Evolutionary conservation across 139 green algal genomes (phyloP).

Genomic region (Desmodesmus armatus): DNA sequence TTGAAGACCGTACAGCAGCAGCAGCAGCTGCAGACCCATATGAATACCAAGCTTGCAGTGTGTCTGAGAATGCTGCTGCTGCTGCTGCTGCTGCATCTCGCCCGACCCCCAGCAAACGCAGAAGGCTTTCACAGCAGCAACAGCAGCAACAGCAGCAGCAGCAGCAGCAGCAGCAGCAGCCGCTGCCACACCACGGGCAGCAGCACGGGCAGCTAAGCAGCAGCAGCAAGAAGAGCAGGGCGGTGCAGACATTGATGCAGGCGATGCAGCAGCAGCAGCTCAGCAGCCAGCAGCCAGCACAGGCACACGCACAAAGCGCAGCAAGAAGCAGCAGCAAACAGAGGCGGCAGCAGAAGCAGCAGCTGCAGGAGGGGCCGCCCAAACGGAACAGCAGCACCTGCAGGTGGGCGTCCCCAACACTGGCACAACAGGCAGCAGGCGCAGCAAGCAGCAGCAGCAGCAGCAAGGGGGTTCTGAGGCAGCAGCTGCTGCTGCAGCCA

Average conservation of each 20-base stretch:
- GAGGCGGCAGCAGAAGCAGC: constrained; percentile 10
- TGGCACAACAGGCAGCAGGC: background rate
- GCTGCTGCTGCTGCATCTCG: no score
- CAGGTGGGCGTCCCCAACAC: background rate
- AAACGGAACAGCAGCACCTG: no score
- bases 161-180: constrained; percentile 8
- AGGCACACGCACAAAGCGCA: background rate
- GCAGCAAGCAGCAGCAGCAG: constrained; percentile 6
- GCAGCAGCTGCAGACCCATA: no score
- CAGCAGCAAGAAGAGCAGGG: background rate
- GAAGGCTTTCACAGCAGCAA: no score
- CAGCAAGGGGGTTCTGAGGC: background rate
- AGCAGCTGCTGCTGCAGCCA: background rate
- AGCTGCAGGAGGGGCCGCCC: no score
- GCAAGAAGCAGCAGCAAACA: background rate
- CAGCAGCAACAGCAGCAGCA: background rate
- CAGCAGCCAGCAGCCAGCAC: background rate
- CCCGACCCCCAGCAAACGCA: no score
- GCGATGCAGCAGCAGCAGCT: constrained; percentile 2
- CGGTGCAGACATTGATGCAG: background rate
- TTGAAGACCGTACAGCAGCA: background rate
- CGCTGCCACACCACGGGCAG: constrained; percentile 2
- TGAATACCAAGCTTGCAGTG: no score
- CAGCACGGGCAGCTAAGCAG: background rate
- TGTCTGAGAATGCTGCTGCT: no score